Base-by-base conservation (phyloP, 352 stramenopile genomes). In the Phytopythium vexans region DNA sequence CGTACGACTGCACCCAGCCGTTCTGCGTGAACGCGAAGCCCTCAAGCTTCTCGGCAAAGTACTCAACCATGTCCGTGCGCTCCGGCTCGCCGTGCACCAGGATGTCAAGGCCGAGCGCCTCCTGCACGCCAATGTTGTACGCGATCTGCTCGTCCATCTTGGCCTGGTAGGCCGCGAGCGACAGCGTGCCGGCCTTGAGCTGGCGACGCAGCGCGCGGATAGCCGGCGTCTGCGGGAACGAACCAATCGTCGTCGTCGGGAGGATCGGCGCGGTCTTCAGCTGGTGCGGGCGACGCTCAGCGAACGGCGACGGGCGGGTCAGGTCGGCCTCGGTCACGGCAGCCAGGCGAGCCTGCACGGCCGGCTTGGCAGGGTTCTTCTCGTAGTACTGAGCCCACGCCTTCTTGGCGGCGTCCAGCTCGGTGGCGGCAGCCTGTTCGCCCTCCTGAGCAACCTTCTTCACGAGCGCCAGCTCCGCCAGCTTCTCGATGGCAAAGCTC, bases 11-110 rank as follows among this genome's bases (percentile, higher is more conserved):
- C 41, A 98, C 89, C 92, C 92, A 98, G 16, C 89, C 92, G 61
- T 97, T 95, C 54, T 90, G 62, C 21, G 88, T 96, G 70, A 98
- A 97, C 1, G 89, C 77, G 47, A 97, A 96, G 16, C 92, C 92
- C 14, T 96, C 77, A 16, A 98, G 74, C 70, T 97, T 93, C 72
- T 97, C 85, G 4, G 81, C 92, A 64, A 98, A 98, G 75, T 96
- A 98, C 77, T 98, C 89, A 2, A 98, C 92, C 92, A 98, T 98
- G 72, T 97, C 92, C 4, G 88, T 97, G 60, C 90, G 87, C 67
- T 98, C 92, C 4, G 89, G 74, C 60, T 98, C 92, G 50, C 92
- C 92, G 64, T 98, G 92, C 34, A 98, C 92, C 2, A 98, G 62
- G 58, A 98, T 96, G 70, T 98, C 92, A 3, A 98, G 67, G 34